These are phyloP conservation scores for Pisolithus sp. DNA, from an alignment of 768 basidiomycete species.

Conservation along the genomic window DNA sequence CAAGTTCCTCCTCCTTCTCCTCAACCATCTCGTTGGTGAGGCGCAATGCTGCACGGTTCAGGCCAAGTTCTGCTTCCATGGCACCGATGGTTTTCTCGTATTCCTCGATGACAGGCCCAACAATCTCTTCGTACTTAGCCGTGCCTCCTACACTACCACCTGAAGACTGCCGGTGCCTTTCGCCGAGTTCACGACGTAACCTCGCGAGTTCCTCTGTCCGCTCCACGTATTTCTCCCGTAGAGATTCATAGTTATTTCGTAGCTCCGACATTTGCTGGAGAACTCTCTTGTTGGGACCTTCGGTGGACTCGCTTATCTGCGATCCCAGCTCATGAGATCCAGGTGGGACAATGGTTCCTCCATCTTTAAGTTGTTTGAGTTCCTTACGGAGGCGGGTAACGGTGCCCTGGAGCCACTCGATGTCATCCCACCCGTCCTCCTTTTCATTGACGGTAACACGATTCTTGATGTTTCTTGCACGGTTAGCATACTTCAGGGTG, in stretches of 20 bases:
- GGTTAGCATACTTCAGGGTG: conserved; percentile 94
- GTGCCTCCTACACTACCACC: conserved; percentile 63
- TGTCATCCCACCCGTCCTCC: conserved; percentile 98
- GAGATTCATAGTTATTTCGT: conserved; percentile 78
- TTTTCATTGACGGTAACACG: conserved; percentile 85
- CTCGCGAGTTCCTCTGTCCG: conserved; percentile 85
- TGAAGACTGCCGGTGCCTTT: conserved; percentile 53
- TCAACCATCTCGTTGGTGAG: conserved; percentile 91
- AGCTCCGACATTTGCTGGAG: conserved; percentile 77
- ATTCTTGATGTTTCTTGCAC: conserved; percentile 97
- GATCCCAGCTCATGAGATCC: conserved; percentile 25
- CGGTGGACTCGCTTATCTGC: conserved; percentile 31
- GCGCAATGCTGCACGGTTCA: conserved; percentile 80
- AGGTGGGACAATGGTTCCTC: conserved; percentile 31
- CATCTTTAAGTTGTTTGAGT: conserved; percentile 72
- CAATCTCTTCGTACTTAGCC: conserved; percentile 83
- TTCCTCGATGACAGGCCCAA: conserved; percentile 96
- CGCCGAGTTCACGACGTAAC: conserved; percentile 71
- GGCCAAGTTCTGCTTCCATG: conserved; percentile 86
- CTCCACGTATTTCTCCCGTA: conserved; percentile 79
- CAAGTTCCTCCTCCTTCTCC: conserved; percentile 82
- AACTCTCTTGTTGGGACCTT: conserved; percentile 69
- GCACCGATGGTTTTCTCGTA: conserved; percentile 96
- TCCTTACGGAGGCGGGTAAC: conserved; percentile 84
- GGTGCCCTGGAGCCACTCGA: conserved; percentile 91